A percentile compares a stretch with the other conserved stretches of the same genome.
Conservation (phyloP, 768 basidiomycete genomes). For the Rhodotorula taiwanensis region DNA sequence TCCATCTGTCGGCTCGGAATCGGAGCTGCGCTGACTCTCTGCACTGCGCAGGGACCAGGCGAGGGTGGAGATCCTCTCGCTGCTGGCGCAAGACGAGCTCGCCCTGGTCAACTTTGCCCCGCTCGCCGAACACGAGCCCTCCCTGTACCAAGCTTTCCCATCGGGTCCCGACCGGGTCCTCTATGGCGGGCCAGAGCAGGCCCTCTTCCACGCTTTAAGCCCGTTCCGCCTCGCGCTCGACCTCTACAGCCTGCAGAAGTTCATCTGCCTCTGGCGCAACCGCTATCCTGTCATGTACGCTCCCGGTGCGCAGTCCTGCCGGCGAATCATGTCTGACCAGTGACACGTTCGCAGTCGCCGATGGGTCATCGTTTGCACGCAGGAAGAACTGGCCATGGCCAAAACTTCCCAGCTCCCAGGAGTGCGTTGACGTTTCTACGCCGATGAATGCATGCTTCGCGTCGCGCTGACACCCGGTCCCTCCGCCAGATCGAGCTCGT, state of each 20-base stretch:
- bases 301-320: neutral
- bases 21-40: neutral
- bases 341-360: conserved; percentile 20
- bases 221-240: neutral
- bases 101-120: neutral
- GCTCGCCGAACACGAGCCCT: too few relatives aligned
- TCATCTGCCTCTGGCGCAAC: conserved; percentile 9
- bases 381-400: neutral
- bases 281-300: conserved; percentile 12
- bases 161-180: neutral
- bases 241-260: conserved; percentile 2
- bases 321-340: too few relatives aligned
- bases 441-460: neutral
- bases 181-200: fast-evolving
- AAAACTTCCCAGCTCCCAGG: conserved; percentile 1
- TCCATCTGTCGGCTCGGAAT: too few relatives aligned
- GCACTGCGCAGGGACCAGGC: neutral
- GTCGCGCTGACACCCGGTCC: neutral
- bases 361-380: conserved; percentile 19
- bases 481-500: neutral
- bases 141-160: neutral
- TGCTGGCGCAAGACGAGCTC: neutral
- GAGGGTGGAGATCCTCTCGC: neutral
- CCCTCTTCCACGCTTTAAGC: neutral
- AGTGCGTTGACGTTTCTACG: neutral